A percentile compares a stretch with the other conserved stretches of the same genome.
These are phyloP conservation scores for Zizania palustris DNA, from an alignment of 202 grass and related monocot genomes.

Conservation along the genomic window DNA sequence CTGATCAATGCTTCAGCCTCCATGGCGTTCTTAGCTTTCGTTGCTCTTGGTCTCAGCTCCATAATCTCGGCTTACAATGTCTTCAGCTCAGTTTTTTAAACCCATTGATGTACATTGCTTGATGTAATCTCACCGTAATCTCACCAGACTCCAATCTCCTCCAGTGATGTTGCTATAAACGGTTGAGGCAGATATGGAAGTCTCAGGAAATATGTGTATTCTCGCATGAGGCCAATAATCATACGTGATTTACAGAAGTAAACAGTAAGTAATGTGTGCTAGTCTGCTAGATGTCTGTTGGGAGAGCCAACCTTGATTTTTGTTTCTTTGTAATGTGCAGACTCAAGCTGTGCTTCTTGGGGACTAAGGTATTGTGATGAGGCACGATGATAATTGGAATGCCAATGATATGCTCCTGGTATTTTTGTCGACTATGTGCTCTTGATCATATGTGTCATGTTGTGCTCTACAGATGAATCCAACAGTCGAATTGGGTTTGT, in stretches of 20 bases:
- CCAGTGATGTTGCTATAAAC: no score
- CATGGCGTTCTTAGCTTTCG: slow-evolving; percentile 75
- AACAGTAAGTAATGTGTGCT: slow-evolving; percentile 35
- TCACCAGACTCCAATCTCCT: no score
- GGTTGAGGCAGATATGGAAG: no score
- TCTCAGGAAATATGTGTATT: no score
- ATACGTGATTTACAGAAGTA: no score
- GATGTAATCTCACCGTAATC: slow-evolving; percentile 33
- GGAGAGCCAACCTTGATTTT: not conserved
- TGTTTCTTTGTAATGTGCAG: not conserved
- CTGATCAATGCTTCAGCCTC: slow-evolving; percentile 68
- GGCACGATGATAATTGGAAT: slow-evolving; percentile 4
- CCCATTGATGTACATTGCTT: slow-evolving; percentile 7
- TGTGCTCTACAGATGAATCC: not conserved
- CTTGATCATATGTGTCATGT: not conserved
- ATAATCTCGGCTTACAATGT: slow-evolving; percentile 64
- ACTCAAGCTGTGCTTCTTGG: not conserved
- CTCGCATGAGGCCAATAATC: no score
- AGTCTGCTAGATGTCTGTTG: slow-evolving; percentile 23
- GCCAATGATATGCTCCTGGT: not conserved
- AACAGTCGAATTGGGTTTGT: no score
- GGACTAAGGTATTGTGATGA: no score
- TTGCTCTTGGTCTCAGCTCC: slow-evolving; percentile 60
- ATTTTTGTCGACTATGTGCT: not conserved
- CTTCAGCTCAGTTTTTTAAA: slow-evolving; percentile 57